Percentiles rank a stretch among this genome's conserved stretches.
phyloP scores from a whole-genome alignment of 495 filamentous ascomycete genomes.

The Schizothecium vesticola region DNA sequence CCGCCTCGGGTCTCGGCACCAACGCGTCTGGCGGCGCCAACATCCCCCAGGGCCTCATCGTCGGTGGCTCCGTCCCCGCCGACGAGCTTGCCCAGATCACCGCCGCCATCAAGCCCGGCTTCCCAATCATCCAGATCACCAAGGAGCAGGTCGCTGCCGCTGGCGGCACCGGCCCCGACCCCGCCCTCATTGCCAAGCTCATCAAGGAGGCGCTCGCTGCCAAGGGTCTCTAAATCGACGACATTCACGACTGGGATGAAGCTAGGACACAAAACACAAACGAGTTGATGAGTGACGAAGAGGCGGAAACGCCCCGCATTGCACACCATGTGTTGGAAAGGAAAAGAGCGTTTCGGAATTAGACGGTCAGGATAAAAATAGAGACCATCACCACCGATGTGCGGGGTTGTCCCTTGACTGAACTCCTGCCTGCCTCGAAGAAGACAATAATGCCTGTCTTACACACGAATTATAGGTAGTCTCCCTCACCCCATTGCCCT shows the following conservation, averaged over 20 bases:
- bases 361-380: not conserved
- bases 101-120: constrained; percentile 12
- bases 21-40: constrained; percentile 13
- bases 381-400: not conserved
- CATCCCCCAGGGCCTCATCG: constrained; percentile 24
- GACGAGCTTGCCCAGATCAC: constrained; percentile 16
- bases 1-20: constrained; percentile 19
- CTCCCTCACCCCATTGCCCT: not conserved
- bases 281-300: not conserved
- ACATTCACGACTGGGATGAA: not conserved
- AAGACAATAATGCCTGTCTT: too few species aligned
- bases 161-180: constrained; percentile 16
- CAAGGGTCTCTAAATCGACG: not conserved
- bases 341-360: not conserved
- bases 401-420: too few species aligned
- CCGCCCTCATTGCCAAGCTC: constrained; percentile 17
- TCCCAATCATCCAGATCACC: constrained; percentile 18
- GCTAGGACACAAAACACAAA: not conserved
- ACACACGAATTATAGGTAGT: too few species aligned
- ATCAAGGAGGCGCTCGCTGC: constrained; percentile 20
- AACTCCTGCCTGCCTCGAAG: not conserved
- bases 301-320: not conserved
- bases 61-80: constrained; percentile 23
- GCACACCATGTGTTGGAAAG: not conserved
- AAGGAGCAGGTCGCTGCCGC: constrained; percentile 19